Base-by-base conservation (phyloP, 257 asterid genomes). In the Leptodermis oblonga region DNA sequence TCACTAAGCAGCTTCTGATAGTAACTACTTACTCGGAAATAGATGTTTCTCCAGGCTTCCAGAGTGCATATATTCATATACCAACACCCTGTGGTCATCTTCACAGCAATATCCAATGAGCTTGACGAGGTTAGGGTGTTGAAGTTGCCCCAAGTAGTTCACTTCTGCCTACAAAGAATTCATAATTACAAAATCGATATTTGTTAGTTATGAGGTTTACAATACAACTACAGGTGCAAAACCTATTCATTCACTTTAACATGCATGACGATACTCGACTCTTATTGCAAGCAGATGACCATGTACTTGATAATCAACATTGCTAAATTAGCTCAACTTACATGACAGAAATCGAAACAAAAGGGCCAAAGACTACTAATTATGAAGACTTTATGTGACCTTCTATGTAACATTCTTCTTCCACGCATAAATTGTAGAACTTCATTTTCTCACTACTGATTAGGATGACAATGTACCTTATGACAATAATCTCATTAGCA, bases 1-100 rank as follows among this genome's bases (percentile, higher is more conserved):
- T 36, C 9, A n/a, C n/a, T n/a, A 62, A 62, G 46, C 5, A 39
- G 52, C 33, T 11, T 1, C 33, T 62, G 11, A 37, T 34, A 37
- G 36, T 34, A 39, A 10, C 1, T 6, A 56, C 53, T 85, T 75
- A 92, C 98, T 80, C 34, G 82, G 66, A 78, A 90, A 92, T 8
- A 92, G 90, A 78, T 87, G 96, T 76, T 83, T 87, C 83, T 90
- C 97, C 79, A 92, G 78, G 90, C 93, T 90, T 74, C 98, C 98
- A 67, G 94, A 85, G 23, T 92, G 94, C 98, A 92, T 88, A 67
- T 92, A 92, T 82, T 92, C 97, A 48, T 92, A 92, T 46, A 92
- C 98, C 89, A 90, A 70, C 65, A 90, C 82, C 80, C 96, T 81
- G 54, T 90, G 95, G 77, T 87, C 89, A 68, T 81, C 98, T 76